Base-by-base conservation (phyloP, 139 green algal species). In the Deuterostichococcus epilithicus region DNA sequence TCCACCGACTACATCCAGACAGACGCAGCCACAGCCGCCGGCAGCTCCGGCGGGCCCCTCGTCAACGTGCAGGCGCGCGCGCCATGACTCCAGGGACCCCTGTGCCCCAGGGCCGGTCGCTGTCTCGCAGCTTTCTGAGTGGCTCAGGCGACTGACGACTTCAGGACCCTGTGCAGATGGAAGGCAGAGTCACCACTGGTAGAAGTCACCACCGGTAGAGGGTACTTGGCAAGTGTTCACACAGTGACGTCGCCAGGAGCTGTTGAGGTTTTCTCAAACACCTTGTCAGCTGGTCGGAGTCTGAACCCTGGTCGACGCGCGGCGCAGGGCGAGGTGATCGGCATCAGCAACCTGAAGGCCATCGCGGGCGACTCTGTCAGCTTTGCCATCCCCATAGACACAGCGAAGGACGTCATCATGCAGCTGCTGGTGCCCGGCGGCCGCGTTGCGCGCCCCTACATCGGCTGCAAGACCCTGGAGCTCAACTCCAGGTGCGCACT, bases 381-480 rank as follows among this genome's bases (percentile, higher is more conserved):
- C 45, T 96, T 96, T 87, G 89, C 86, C 36, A 93, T 96, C 45
- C 91, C 91, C 8, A 87, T 94, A 1, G 85, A 95, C 75, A 86
- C 88, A 0, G 86, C 88, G 23, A 85, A 86, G 66, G 73, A 83
- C 32, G 74, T 93, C 6, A 70, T 89, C 28, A 60, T 70, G 1
- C 86, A 92, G 79, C 80, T 92, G 15, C 45, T 89, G 28, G 38
- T 63, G 33, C 35, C 76, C 32, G 68, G 86, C 18, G 91, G 91
- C 1, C 84, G 90, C 25, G 86, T 95, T 10, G 73, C 85, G 22
- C 76, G 88, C 1, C 90, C 91, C 18, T 93, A 91, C 70, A 82
- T 91, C 10, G 91, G 91, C 70, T 89, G 94, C 45, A 92, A 91
- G 26, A 91, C 94, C 86, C 81, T 93, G 65, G 84, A 89, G 75